phyloP scores from a whole-genome alignment of 1,284 basidiomycete species.

The Pterulicium gracile region DNA sequence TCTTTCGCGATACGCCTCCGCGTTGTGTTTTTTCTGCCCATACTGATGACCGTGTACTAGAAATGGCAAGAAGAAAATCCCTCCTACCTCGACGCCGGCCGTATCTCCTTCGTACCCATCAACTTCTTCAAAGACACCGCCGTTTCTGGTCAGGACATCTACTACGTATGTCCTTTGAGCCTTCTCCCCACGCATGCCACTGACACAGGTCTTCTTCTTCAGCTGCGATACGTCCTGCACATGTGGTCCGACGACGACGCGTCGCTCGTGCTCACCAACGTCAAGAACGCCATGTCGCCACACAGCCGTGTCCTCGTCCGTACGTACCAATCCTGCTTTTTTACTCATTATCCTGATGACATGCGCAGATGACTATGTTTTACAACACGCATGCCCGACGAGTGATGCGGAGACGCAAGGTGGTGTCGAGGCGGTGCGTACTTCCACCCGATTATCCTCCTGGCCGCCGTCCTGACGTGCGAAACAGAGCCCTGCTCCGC shows the following conservation, averaged over 20 bases:
- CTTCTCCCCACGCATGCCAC: neutral
- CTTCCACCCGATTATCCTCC: neutral
- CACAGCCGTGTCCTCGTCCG: conserved; percentile 1
- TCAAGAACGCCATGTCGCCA: neutral
- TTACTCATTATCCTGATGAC: neutral
- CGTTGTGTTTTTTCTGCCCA: no score
- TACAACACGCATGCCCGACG: neutral
- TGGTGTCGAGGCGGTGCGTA: neutral
- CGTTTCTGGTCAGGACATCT: neutral
- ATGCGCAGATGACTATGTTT: conserved; percentile 1
- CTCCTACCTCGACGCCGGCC: neutral
- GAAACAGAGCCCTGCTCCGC: conserved; percentile 8
- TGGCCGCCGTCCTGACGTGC: neutral
- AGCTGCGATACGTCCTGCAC: conserved; percentile 2
- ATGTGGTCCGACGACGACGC: neutral
- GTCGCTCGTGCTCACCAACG: neutral
- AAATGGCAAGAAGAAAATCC: neutral
- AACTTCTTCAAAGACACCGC: conserved; percentile 3
- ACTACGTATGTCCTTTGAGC: conserved; percentile 4
- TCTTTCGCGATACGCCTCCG: no score
- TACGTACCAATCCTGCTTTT: neutral
- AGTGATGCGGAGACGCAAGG: neutral
- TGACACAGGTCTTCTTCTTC: neutral
- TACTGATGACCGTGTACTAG: neutral
- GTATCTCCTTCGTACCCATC: neutral